These are phyloP conservation scores for Canariomyces notabilis DNA, from an alignment of 2,329 filamentous ascomycete species.

Conservation along the genomic window DNA sequence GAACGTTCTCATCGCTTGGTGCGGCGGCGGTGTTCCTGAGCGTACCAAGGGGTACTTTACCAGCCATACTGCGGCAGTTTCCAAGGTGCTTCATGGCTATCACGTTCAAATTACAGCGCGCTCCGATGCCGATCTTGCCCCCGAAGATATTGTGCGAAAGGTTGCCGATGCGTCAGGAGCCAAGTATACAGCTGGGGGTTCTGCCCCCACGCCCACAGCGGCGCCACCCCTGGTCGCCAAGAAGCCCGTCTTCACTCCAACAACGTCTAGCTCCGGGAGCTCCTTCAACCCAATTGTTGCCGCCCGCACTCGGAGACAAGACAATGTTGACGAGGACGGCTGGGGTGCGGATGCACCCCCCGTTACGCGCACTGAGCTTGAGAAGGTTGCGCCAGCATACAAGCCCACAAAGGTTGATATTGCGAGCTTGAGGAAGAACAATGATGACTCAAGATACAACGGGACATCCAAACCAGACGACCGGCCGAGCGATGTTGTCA, in stretches of 20 bases:
- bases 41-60: conserved; percentile 98
- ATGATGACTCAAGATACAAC: conserved; percentile 58
- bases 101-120: conserved; percentile 96
- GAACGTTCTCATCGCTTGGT: conserved; percentile 91
- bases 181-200: conserved; percentile 75
- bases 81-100: conserved; percentile 92
- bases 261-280: conserved; percentile 42
- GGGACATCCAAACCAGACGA: conserved; percentile 42
- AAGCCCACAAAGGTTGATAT: conserved; percentile 95
- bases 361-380: conserved; percentile 76
- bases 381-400: conserved; percentile 91
- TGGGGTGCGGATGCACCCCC: conserved; percentile 95
- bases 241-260: conserved; percentile 89
- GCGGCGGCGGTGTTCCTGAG: conserved; percentile 96
- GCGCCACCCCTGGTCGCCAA: conserved; percentile 71
- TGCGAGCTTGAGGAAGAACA: conserved; percentile 72
- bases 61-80: conserved; percentile 82
- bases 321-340: conserved; percentile 72
- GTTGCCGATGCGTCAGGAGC: conserved; percentile 90
- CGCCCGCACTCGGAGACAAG: conserved; percentile 56
- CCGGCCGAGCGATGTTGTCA: conserved; percentile 60
- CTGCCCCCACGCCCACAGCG: conserved; percentile 45
- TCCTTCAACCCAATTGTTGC: conserved; percentile 65
- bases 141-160: conserved; percentile 85
- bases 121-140: conserved; percentile 81